Conservation (phyloP, 2,329 filamentous ascomycete species). For the Penicillium nordicum region DNA sequence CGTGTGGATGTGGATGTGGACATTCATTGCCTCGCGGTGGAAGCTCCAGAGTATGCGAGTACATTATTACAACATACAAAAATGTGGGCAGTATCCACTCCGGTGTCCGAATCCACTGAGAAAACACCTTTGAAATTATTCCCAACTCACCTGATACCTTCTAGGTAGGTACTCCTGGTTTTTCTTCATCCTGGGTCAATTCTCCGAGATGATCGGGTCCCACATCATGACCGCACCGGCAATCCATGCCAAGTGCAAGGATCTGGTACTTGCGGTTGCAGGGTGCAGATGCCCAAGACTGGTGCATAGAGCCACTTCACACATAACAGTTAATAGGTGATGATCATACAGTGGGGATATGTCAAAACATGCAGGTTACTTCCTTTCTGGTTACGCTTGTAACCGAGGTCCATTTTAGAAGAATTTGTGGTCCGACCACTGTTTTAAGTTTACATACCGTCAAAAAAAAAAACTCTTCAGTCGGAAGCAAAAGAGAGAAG, state of each 20-base stretch:
- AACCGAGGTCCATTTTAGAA: background rate
- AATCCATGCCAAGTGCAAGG: background rate
- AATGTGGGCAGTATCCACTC: constrained; percentile 8
- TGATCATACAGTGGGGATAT: background rate
- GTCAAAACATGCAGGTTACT: background rate
- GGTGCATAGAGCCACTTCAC: background rate
- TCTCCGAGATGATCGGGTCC: constrained; percentile 1
- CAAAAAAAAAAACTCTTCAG: background rate
- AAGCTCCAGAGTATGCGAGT: background rate
- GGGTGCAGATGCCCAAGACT: background rate
- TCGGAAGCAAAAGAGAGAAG: background rate
- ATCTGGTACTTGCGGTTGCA: background rate
- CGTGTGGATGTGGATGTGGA: constrained; percentile 14
- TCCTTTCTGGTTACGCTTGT: background rate
- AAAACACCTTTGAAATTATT: constrained; percentile 5
- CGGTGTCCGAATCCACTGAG: constrained; percentile 3
- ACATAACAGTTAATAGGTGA: background rate
- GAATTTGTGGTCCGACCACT: background rate
- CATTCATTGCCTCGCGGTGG: constrained; percentile 1
- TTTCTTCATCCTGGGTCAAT: constrained; percentile 1
- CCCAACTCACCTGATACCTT: background rate
- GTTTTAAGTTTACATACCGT: background rate
- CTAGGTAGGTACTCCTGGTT: background rate
- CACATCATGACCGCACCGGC: background rate
- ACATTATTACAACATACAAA: background rate